Percentiles rank a stretch among this genome's conserved stretches.
phyloP scores from a whole-genome alignment of 108 stramenopile genomes.

The Cyclotella sp. region DNA sequence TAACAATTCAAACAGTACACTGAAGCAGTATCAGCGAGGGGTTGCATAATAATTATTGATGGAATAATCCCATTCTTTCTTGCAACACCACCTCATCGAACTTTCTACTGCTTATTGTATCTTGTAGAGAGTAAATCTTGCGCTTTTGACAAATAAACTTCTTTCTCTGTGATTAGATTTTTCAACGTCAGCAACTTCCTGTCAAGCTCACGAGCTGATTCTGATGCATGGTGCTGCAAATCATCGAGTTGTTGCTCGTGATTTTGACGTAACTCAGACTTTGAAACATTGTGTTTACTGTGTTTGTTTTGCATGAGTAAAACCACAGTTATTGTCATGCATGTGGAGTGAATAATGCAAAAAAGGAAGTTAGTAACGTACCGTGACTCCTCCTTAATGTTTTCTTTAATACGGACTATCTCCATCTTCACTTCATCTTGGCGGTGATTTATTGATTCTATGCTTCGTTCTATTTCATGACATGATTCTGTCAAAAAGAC shows the following conservation, averaged over 20 bases:
- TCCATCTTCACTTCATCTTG: neutral
- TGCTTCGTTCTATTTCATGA: conserved; percentile 4
- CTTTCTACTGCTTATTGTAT: conserved; percentile 2
- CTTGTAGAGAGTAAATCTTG: conserved; percentile 6
- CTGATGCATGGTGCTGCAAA: conserved; percentile 4
- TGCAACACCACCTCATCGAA: too few relatives aligned
- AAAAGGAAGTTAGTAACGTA: neutral
- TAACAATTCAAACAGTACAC: too few relatives aligned
- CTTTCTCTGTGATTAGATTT: neutral
- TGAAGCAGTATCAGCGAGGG: neutral
- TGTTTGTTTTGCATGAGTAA: neutral
- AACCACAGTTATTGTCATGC: neutral
- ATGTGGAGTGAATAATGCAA: neutral
- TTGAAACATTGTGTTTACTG: conserved; percentile 15
- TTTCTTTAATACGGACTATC: conserved; percentile 2
- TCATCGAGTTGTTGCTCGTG: conserved; percentile 11
- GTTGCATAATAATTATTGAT: neutral
- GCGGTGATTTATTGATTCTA: neutral
- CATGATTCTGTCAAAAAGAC: conserved; percentile 8
- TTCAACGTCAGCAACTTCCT: conserved; percentile 18
- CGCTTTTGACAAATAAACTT: conserved; percentile 7
- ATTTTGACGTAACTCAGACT: neutral
- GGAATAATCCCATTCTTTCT: too few relatives aligned
- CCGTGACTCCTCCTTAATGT: neutral
- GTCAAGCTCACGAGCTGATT: conserved; percentile 12